phyloP scores from a whole-genome alignment of 108 stramenopile genomes.

The Nannochloropsis granulata region DNA sequence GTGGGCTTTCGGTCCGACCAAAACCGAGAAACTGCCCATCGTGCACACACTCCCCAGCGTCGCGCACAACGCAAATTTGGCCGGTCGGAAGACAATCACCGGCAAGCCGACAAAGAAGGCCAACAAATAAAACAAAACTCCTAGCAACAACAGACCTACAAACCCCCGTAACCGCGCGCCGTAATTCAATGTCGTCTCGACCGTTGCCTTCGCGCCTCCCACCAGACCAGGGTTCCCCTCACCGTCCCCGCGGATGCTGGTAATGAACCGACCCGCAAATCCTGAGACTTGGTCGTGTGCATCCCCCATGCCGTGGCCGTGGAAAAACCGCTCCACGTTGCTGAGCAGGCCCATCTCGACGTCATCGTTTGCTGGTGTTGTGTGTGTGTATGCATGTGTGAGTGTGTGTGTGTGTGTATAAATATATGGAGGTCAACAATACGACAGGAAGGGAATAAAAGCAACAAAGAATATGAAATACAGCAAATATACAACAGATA shows the following conservation, averaged over 20 bases:
- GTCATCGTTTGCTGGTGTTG: neutral
- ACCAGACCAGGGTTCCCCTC: neutral
- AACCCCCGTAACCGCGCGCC: conserved; percentile 11
- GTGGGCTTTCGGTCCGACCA: conserved; percentile 1
- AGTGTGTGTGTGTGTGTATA: no score
- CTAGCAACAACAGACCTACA: conserved; percentile 30
- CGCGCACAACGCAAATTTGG: conserved; percentile 82
- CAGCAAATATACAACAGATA: no score
- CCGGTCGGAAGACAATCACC: conserved; percentile 57
- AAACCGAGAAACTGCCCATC: conserved; percentile 43
- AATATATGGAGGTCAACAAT: no score
- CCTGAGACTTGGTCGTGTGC: neutral
- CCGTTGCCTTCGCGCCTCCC: neutral
- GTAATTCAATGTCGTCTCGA: neutral
- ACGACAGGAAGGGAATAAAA: no score
- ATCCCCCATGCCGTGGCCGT: neutral
- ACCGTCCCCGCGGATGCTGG: neutral
- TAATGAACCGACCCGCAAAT: neutral
- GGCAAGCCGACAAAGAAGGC: conserved; percentile 84
- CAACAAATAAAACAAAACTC: conserved; percentile 64
- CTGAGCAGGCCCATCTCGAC: neutral
- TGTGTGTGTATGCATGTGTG: no score
- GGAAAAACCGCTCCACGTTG: neutral
- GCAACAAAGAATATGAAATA: no score
- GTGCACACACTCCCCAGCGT: conserved; percentile 79